Evolutionary conservation across 306 rosid genomes (phyloP).

Genomic region (Fragaria nilgerrensis): DNA sequence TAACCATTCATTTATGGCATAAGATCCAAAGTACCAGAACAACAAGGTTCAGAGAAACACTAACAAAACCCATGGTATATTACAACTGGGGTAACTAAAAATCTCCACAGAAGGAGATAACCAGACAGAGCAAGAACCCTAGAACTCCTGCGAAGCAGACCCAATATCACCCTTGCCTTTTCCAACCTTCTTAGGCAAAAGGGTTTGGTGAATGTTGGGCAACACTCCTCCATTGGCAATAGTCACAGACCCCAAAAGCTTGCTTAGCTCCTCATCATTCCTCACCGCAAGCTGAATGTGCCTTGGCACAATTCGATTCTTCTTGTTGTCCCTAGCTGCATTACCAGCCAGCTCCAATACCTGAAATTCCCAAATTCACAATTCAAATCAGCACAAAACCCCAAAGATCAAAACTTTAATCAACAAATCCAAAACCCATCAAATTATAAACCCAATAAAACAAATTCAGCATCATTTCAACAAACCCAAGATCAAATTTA

Average conservation of each 20-base stretch:
- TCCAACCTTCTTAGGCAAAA: slow-evolving; percentile 70
- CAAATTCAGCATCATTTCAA: background rate
- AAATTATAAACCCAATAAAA: background rate
- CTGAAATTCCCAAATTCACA: slow-evolving; percentile 25
- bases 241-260: slow-evolving; percentile 73
- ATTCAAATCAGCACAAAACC: background rate
- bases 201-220: slow-evolving; percentile 66
- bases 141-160: slow-evolving; percentile 84
- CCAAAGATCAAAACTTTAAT: background rate
- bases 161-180: slow-evolving; percentile 80
- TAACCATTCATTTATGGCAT: background rate
- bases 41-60: no score
- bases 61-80: slow-evolving; percentile 10
- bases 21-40: background rate
- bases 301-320: slow-evolving; percentile 83
- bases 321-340: slow-evolving; percentile 92
- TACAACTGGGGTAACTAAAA: slow-evolving; percentile 26
- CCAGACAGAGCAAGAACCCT: slow-evolving; percentile 5
- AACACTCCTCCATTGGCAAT: slow-evolving; percentile 78
- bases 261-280: slow-evolving; percentile 81
- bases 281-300: slow-evolving; percentile 85
- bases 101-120: background rate
- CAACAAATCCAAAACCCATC: background rate
- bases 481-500: no score
- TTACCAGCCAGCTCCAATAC: slow-evolving; percentile 82